Evolutionary conservation across 495 filamentous ascomycete genomes (phyloP).

Genomic region (Hyphodiscus hymeniophilus): DNA sequence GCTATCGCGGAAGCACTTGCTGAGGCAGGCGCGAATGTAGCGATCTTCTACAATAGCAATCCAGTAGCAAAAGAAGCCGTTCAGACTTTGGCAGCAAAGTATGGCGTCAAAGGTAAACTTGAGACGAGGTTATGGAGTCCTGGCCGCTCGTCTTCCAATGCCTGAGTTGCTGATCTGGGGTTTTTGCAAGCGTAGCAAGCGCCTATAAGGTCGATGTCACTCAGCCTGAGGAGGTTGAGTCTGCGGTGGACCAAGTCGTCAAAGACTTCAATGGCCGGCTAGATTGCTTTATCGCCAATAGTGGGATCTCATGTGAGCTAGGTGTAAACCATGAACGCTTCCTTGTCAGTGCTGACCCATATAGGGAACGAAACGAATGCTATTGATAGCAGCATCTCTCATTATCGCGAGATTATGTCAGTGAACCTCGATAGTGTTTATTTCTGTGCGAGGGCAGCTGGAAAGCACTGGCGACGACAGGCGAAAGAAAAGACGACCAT

Average conservation of each 20-base stretch:
- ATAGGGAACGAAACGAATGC: conserved; percentile 29
- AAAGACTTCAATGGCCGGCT: conserved; percentile 59
- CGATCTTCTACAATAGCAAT: conserved; percentile 88
- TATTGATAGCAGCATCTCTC: not conserved
- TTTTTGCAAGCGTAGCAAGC: conserved; percentile 70
- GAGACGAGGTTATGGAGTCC: too few species aligned
- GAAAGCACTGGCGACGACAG: conserved; percentile 63
- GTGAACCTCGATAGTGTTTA: conserved; percentile 95
- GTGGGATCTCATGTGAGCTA: conserved; percentile 80
- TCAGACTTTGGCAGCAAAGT: conserved; percentile 58
- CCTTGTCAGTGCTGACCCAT: too few species aligned
- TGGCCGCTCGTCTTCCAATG: too few species aligned
- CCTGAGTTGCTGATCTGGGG: too few species aligned
- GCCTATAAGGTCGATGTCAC: conserved; percentile 85
- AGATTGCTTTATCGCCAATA: conserved; percentile 72
- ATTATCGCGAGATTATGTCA: not conserved
- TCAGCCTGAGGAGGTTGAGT: conserved; percentile 60
- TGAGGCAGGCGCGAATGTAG: conserved; percentile 73
- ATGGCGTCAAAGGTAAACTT: conserved; percentile 41
- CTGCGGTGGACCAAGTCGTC: conserved; percentile 56
- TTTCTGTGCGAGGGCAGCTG: conserved; percentile 74
- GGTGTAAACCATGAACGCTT: conserved; percentile 86
- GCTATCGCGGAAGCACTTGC: conserved; percentile 86
- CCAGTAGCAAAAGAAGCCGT: conserved; percentile 57
- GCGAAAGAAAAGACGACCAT: not conserved